Evolutionary conservation across 345 rosid species (phyloP).

Genomic region (Orychophragmus violaceus): DNA sequence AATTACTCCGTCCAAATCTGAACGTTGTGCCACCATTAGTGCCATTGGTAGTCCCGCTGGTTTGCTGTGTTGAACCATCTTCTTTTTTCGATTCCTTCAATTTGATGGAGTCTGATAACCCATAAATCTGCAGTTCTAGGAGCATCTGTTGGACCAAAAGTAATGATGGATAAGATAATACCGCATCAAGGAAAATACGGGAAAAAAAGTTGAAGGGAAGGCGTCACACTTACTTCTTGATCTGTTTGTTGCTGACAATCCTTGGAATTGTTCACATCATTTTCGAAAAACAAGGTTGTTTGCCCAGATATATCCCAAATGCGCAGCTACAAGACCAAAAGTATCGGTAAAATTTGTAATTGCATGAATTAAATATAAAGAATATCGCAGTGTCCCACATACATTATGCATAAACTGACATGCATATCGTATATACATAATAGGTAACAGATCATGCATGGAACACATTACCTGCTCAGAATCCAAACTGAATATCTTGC

Average conservation of each 20-base stretch:
- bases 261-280: conserved; percentile 51
- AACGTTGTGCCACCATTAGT: conserved; percentile 41
- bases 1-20: conserved; percentile 37
- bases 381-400: neutral
- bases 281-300: conserved; percentile 50
- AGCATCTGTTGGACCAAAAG: conserved; percentile 47
- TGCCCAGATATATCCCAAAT: conserved; percentile 95
- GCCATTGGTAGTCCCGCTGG: conserved; percentile 56
- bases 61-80: conserved; percentile 43
- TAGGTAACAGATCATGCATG: conserved; percentile 1
- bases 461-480: conserved; percentile 65
- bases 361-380: conserved; percentile 28
- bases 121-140: conserved; percentile 93
- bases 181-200: neutral
- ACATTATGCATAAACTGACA: neutral
- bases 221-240: conserved; percentile 63
- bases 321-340: conserved; percentile 49
- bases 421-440: conserved; percentile 8
- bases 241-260: conserved; percentile 64
- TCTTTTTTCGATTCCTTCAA: conserved; percentile 74
- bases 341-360: neutral
- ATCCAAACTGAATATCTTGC: conserved; percentile 83
- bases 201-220: neutral
- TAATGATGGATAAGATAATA: conserved; percentile 16
- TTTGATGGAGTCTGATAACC: conserved; percentile 82